Conservation (phyloP, 2,329 filamentous ascomycete genomes). For the Aspergillus sp. region DNA sequence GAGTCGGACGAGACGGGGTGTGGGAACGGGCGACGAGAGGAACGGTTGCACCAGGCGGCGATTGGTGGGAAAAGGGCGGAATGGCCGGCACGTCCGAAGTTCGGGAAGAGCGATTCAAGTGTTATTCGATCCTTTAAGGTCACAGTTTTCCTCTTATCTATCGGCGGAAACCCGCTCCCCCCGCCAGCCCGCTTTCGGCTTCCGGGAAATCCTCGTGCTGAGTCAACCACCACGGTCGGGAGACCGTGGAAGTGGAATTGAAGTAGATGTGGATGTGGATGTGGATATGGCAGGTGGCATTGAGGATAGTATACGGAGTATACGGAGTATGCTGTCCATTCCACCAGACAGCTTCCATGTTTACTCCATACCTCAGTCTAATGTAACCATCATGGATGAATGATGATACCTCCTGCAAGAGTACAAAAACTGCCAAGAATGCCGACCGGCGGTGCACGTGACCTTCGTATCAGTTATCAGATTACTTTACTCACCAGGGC, state of each 20-base stretch:
- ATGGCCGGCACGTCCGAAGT: conserved; percentile 29
- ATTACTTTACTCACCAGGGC: not conserved
- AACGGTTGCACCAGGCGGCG: conserved; percentile 10
- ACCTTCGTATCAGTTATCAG: not conserved
- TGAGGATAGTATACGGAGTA: too few species aligned
- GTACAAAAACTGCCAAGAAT: too few species aligned
- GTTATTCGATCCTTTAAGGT: conserved; percentile 39
- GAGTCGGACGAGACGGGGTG: conserved; percentile 32
- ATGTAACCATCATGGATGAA: too few species aligned
- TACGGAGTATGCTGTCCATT: too few species aligned
- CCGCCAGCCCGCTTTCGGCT: conserved; percentile 15
- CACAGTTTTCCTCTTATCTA: conserved; percentile 35
- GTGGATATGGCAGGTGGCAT: too few species aligned
- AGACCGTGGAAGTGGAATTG: too few species aligned
- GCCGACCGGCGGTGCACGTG: too few species aligned
- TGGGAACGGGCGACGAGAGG: conserved; percentile 11
- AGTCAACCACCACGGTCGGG: too few species aligned
- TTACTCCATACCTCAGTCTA: too few species aligned
- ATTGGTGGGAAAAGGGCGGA: conserved; percentile 9
- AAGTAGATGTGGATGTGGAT: too few species aligned
- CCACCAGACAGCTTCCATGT: too few species aligned
- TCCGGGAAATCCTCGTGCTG: conserved; percentile 9
- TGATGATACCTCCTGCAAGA: too few species aligned
- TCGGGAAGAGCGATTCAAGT: conserved; percentile 23
- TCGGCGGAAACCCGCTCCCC: conserved; percentile 21